Conservation (phyloP, 129 eudicot species). For the Calendula officinalis region DNA sequence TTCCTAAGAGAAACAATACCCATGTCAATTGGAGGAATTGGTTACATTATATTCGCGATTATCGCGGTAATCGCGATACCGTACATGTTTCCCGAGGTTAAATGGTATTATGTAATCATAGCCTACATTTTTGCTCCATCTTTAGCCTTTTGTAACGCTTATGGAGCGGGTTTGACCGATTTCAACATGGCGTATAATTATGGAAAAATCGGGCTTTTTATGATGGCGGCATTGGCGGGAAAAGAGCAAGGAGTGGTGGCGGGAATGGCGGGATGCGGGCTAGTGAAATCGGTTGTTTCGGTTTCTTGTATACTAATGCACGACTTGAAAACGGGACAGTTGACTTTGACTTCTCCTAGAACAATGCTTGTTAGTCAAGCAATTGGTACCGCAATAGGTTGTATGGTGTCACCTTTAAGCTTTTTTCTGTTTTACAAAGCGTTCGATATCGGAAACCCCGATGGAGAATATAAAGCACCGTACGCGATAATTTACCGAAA, state of each 20-base stretch:
- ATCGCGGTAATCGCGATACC: conserved; percentile 57
- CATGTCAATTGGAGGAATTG: conserved; percentile 52
- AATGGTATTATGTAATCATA: conserved; percentile 70
- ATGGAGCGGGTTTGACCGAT: conserved; percentile 84
- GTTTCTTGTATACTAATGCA: conserved; percentile 82
- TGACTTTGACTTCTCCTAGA: conserved; percentile 75
- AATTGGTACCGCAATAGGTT: conserved; percentile 79
- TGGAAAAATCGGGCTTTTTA: conserved; percentile 79
- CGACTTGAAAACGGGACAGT: conserved; percentile 82
- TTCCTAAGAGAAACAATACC: conserved; percentile 71
- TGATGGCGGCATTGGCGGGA: conserved; percentile 64
- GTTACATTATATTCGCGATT: conserved; percentile 47
- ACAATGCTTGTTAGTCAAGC: conserved; percentile 85
- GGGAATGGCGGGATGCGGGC: conserved; percentile 69
- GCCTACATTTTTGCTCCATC: conserved; percentile 79
- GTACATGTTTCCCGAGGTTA: conserved; percentile 63
- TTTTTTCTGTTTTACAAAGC: conserved; percentile 74
- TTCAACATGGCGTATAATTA: conserved; percentile 82
- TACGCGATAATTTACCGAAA: conserved; percentile 71
- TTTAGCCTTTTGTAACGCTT: conserved; percentile 88
- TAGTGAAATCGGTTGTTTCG: conserved; percentile 64
- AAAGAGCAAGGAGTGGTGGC: conserved; percentile 78
- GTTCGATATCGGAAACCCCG: conserved; percentile 74
- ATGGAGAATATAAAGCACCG: conserved; percentile 82
- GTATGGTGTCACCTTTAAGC: conserved; percentile 65